These are phyloP conservation scores for Durotheca rogersii DNA, from an alignment of 495 filamentous ascomycete species.

Conservation along the genomic window DNA sequence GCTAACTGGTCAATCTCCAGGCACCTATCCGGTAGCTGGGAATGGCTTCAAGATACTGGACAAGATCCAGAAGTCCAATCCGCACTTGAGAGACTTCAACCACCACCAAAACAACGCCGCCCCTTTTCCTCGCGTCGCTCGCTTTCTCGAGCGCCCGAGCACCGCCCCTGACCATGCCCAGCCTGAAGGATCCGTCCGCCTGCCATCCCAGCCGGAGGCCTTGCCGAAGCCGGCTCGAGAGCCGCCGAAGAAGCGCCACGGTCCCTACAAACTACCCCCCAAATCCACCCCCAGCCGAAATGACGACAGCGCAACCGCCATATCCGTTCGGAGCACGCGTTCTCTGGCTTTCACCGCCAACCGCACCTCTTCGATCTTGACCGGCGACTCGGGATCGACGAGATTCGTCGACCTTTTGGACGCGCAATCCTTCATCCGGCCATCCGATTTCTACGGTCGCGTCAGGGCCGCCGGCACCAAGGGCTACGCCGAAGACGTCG, in stretches of 20 bases:
- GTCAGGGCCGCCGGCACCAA: slow-evolving; percentile 47
- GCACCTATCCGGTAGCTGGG: slow-evolving; percentile 35
- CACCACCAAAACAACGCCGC: slow-evolving; percentile 32
- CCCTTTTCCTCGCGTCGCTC: slow-evolving; percentile 36
- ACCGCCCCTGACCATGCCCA: slow-evolving; percentile 38
- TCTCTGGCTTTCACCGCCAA: slow-evolving; percentile 5
- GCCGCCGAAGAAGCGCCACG: slow-evolving; percentile 25
- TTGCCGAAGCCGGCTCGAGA: slow-evolving; percentile 11
- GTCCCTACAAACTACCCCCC: slow-evolving; percentile 27
- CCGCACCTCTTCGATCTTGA: slow-evolving; percentile 33
- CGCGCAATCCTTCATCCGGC: slow-evolving; percentile 51
- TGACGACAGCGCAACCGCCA: slow-evolving; percentile 4
- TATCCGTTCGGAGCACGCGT: slow-evolving; percentile 6
- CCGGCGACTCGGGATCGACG: slow-evolving; percentile 20
- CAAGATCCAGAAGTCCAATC: slow-evolving; percentile 32
- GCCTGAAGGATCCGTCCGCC: slow-evolving; percentile 10
- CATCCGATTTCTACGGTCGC: slow-evolving; percentile 46
- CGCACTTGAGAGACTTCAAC: slow-evolving; percentile 30
- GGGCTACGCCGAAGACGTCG: slow-evolving; percentile 58
- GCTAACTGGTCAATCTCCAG: slow-evolving; percentile 33
- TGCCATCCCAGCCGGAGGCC: slow-evolving; percentile 15
- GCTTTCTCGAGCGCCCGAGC: slow-evolving; percentile 37
- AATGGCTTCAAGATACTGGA: slow-evolving; percentile 35
- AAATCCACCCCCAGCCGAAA: slow-evolving; percentile 12
- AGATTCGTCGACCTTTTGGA: slow-evolving; percentile 52